Conservation (phyloP, 2,329 filamentous ascomycete genomes). For the Xylaria sp. region DNA sequence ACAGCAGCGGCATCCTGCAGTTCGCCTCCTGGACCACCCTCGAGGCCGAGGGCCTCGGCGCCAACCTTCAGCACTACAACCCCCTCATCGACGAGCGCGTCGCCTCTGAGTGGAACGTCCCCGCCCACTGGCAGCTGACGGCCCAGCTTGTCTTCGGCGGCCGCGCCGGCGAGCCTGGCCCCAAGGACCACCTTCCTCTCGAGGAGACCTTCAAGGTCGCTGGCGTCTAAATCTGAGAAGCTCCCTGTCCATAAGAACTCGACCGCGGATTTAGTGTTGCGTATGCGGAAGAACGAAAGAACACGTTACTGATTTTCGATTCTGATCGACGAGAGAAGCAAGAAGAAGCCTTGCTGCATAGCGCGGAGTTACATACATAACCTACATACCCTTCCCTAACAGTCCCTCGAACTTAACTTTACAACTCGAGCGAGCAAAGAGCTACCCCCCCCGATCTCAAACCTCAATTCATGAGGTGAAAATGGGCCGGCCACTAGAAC, state of each 20-base stretch:
- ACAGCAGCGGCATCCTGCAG: conserved; percentile 84
- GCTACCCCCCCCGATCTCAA: neutral
- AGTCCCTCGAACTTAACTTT: neutral
- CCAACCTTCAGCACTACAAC: conserved; percentile 94
- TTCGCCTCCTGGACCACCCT: conserved; percentile 80
- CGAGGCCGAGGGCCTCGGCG: conserved; percentile 81
- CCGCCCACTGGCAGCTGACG: conserved; percentile 74
- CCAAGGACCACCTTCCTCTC: conserved; percentile 69
- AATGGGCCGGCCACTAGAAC: neutral
- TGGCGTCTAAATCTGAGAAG: conserved; percentile 50
- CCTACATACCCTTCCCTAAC: conserved; percentile 4
- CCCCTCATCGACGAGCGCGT: conserved; percentile 80
- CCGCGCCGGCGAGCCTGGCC: conserved; percentile 58
- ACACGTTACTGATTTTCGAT: neutral
- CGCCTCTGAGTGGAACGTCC: conserved; percentile 70
- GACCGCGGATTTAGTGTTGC: neutral
- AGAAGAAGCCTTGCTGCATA: conserved; percentile 18
- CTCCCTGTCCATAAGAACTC: neutral
- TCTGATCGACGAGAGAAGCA: neutral
- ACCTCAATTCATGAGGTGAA: neutral
- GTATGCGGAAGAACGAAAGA: neutral
- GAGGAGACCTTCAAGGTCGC: conserved; percentile 72
- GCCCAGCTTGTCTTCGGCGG: conserved; percentile 86
- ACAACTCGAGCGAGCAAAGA: neutral
- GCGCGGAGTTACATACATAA: conserved; percentile 19